Evolutionary conservation across 202 grass and related monocot species (phyloP).

Genomic region (Setaria viridis): DNA sequence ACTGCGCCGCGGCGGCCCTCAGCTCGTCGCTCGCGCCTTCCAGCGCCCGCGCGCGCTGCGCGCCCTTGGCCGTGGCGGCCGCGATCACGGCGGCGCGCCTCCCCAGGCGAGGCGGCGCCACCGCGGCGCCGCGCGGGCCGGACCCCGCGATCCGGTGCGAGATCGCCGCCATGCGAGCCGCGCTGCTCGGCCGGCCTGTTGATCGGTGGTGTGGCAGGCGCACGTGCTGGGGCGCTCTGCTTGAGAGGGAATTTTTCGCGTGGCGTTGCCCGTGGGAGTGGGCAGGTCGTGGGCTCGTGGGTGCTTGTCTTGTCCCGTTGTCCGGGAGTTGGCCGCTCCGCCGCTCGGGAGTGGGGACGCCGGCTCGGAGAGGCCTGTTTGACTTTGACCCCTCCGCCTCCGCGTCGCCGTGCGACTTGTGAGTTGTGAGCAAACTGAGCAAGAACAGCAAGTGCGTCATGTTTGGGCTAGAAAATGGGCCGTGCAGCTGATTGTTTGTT

Average conservation of each 20-base stretch:
- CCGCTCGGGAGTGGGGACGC: not conserved
- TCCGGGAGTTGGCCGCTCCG: not conserved
- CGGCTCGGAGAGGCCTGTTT: not conserved
- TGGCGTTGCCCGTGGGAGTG: not conserved
- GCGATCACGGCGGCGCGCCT: slow-evolving; percentile 30
- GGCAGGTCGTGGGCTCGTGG: not conserved
- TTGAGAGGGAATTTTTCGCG: slow-evolving; percentile 22
- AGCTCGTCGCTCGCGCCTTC: slow-evolving; percentile 83
- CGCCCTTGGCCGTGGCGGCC: slow-evolving; percentile 30
- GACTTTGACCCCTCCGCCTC: not conserved
- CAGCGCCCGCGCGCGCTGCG: slow-evolving; percentile 41
- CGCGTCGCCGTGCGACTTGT: not conserved
- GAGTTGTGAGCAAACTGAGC: not conserved
- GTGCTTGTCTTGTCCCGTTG: not conserved
- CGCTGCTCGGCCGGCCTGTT: slow-evolving; percentile 14
- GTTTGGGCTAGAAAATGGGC: not conserved
- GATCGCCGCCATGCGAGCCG: slow-evolving; percentile 47
- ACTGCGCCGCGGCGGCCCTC: slow-evolving; percentile 66
- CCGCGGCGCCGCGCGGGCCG: slow-evolving; percentile 24
- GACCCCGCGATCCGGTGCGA: slow-evolving; percentile 36
- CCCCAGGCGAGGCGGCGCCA: not conserved
- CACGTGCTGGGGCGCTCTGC: slow-evolving; percentile 13
- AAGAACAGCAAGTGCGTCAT: not conserved
- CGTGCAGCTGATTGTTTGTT: not conserved
- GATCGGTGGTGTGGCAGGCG: not conserved